phyloP scores from a whole-genome alignment of 148 eudicot genomes.

The Fagopyrum esculentum region DNA sequence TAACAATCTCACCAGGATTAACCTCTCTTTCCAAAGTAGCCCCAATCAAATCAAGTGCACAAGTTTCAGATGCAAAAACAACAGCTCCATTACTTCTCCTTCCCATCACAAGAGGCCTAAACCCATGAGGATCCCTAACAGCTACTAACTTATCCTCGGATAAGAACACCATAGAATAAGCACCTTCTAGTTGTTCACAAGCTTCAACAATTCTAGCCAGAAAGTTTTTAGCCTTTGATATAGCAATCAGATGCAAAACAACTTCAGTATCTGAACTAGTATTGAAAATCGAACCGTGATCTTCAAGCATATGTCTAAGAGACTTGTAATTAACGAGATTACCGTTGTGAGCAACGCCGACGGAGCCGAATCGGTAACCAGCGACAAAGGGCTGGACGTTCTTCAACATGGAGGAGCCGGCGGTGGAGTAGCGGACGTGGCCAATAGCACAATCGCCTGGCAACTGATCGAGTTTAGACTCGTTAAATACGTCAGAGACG shows the following conservation, averaged over 20 bases:
- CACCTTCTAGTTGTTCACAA: slow-evolving; percentile 61
- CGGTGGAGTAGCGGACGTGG: slow-evolving; percentile 76
- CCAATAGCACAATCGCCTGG: slow-evolving; percentile 72
- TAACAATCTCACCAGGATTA: slow-evolving; percentile 69
- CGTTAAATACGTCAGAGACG: slow-evolving; percentile 12
- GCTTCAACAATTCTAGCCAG: slow-evolving; percentile 39
- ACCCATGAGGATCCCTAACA: slow-evolving; percentile 76
- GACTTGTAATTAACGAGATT: slow-evolving; percentile 64
- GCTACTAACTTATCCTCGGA: slow-evolving; percentile 82
- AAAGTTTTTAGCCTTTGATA: slow-evolving; percentile 43
- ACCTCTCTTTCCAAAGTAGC: slow-evolving; percentile 80
- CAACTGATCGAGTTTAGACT: slow-evolving; percentile 17
- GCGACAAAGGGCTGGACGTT: slow-evolving; percentile 87
- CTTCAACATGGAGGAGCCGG: slow-evolving; percentile 68
- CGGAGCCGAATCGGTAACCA: slow-evolving; percentile 57
- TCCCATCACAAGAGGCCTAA: slow-evolving; percentile 91
- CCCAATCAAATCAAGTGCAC: slow-evolving; percentile 81
- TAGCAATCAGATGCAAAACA: slow-evolving; percentile 69
- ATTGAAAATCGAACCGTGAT: slow-evolving; percentile 61
- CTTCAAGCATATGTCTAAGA: slow-evolving; percentile 45
- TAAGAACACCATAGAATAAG: slow-evolving; percentile 78
- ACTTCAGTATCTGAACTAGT: slow-evolving; percentile 79
- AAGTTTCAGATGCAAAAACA: slow-evolving; percentile 87
- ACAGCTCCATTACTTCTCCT: slow-evolving; percentile 77
- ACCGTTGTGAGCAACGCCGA: slow-evolving; percentile 86